Base-by-base conservation (phyloP, 2,329 filamentous ascomycete genomes). In the Didymella pinodella region DNA sequence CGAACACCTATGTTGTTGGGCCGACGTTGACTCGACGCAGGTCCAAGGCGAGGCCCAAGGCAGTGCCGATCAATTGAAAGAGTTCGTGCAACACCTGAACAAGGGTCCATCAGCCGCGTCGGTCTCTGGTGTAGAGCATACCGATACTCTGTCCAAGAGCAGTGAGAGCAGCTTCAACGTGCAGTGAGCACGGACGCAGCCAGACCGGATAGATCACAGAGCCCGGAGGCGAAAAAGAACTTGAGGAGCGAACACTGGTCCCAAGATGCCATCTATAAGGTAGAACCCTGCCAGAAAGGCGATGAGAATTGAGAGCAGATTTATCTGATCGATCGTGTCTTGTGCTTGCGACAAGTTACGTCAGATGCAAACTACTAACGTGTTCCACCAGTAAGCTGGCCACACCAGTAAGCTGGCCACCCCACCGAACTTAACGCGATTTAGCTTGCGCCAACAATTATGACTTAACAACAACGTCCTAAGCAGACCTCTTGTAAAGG, bases 21-120 rank as follows among this genome's bases (percentile, higher is more conserved):
- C 7, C 41, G 16, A 31, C 40, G 38, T 62, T 73, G 34, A 71
- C 32, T 22, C 31, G 28, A 2, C 11, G 4, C 65, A 97, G 92
- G 93, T 98, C 46, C 87, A 92, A 72, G 94, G 94, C 26, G 93
- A 97, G 79, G 93, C 89, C 5, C 94, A 98, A 75, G 93, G 92
- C 29, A 82, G 85, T 2, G 83, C 88, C 1, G 83, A 86, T 0
- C 78, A 84, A 2, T 75, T 98, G 26, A 78, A 87, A 51, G 85
- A 87, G 54, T 90, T 97, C 65, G 79, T 96, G 34, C 86, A 89
- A 66, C 88, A 92, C 62, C 80, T 97, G 46, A 85, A 92, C 69
- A 84, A 86, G 51, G 94, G 94, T 0, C 93, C 93, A 0, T 80
- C 83, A 1, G 82, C 86, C 54, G 88, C 93, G 1, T 85, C 85